Base-by-base conservation (phyloP, 2,329 filamentous ascomycete species). In the Pseudogymnoascus pannorum region DNA sequence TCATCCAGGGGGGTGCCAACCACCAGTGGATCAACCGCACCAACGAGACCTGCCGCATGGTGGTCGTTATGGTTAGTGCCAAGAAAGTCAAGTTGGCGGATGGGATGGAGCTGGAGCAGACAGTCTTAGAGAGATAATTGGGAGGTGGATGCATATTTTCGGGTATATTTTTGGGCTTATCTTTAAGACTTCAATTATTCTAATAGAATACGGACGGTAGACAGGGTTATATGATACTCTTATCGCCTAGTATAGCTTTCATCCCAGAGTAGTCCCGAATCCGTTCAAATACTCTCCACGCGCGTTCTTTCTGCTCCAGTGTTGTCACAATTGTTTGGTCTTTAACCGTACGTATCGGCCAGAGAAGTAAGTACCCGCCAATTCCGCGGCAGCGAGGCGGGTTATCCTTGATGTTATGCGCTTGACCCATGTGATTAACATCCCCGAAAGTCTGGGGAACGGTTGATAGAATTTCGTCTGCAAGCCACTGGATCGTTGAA, bases 21-120 rank as follows among this genome's bases (percentile, higher is more conserved):
- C 78, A 81, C 63, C 64, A 68, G n/a, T 80, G 77, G 75, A 66
- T 72, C 14, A 79, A 80, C 62, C 69, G 72, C 14, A 71, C 71
- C 0, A 64, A 70, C 2, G 71, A 74, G 51, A 63, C 71, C 14
- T 78, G 75, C 57, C 69, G 74, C 22, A 69, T 79, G 0, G 65
- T 76, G 42, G 75, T 72, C 60, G 72, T 79, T 38, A 72, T 75
- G 72, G 66, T 79, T 3, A 73, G 72, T 6, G 71, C 73, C 14
- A 71, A 78, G 54, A 74, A 75, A 67, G 67, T 80, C 57, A 67
- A 68, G 48, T 68, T 76, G 7, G 67, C 64, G 20, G 69, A 75
- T 64, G 77, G 76, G 9, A 70, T 64, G 36, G 68, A 62, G 59
- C 61, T 79, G 54, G 75, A 75, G 35, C 16, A 65, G 59, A 67